Evolutionary conservation across 1,284 basidiomycete species (phyloP).

Genomic region (Trichosporon sp.): DNA sequence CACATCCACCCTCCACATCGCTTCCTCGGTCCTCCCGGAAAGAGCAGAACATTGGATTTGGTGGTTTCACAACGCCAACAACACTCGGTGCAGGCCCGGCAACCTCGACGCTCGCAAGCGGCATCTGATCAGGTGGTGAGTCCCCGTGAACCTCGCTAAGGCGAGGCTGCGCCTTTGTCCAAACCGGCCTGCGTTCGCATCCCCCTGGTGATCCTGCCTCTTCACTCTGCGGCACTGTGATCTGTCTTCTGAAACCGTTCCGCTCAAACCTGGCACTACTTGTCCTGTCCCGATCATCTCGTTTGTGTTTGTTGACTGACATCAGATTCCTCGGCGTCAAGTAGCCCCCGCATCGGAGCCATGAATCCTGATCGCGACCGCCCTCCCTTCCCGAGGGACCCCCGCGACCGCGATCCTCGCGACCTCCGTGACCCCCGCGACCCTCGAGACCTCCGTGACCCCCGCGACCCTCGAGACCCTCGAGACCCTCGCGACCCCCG

Average conservation of each 20-base stretch:
- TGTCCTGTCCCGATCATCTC: background rate
- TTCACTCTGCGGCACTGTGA: background rate
- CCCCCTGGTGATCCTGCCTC: background rate
- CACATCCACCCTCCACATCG: constrained; percentile 3
- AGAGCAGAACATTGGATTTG: background rate
- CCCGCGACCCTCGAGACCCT: background rate
- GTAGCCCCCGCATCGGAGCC: background rate
- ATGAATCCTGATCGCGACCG: constrained; percentile 3
- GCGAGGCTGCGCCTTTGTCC: background rate
- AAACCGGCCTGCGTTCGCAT: background rate
- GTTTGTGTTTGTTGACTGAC: constrained; percentile 2
- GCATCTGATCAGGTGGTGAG: background rate
- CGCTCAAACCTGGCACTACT: background rate
- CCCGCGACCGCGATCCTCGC: background rate
- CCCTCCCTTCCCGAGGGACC: constrained; percentile 4
- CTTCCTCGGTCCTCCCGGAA: background rate
- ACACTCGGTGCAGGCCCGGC: background rate
- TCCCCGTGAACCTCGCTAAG: background rate
- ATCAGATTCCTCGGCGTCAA: background rate
- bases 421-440: background rate
- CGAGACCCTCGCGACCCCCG: background rate
- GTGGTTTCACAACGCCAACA: background rate
- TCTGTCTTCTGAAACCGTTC: background rate
- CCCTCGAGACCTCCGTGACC: background rate
- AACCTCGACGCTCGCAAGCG: background rate